Evolutionary conservation across 2,329 filamentous ascomycete species (phyloP).

Genomic region (Drechslerella coelobrocha): DNA sequence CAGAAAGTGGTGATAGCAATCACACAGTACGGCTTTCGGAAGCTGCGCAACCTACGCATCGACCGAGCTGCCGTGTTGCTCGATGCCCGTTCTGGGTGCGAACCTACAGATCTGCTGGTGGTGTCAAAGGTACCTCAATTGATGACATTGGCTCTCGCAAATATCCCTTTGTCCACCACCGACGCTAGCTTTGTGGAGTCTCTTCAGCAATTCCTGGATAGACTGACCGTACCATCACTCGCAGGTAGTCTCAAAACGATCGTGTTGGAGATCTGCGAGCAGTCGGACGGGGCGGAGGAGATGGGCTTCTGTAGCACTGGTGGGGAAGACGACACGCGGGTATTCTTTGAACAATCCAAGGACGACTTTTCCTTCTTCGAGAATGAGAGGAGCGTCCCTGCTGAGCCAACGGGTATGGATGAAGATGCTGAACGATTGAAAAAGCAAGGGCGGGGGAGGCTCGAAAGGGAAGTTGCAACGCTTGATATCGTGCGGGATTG

Average conservation of each 20-base stretch:
- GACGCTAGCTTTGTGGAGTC: slow-evolving; percentile 11
- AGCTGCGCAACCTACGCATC: slow-evolving; percentile 50
- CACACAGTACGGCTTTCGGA: slow-evolving; percentile 49
- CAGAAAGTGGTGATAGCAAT: slow-evolving; percentile 29
- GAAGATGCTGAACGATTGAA: not conserved
- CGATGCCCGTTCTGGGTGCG: not conserved
- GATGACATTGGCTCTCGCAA: slow-evolving; percentile 47
- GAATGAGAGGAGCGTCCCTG: slow-evolving; percentile 21
- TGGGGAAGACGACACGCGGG: slow-evolving; percentile 19
- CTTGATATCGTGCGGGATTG: slow-evolving; percentile 29
- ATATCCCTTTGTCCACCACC: slow-evolving; percentile 14
- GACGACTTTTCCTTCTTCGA: slow-evolving; percentile 47
- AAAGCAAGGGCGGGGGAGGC: not conserved
- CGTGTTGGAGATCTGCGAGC: slow-evolving; percentile 23
- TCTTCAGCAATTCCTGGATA: slow-evolving; percentile 9
- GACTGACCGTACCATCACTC: not conserved
- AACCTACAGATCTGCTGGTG: slow-evolving; percentile 17
- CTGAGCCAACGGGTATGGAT: not conserved
- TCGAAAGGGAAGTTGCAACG: slow-evolving; percentile 5
- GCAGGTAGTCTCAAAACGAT: slow-evolving; percentile 11
- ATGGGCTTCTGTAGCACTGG: slow-evolving; percentile 28
- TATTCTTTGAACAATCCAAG: slow-evolving; percentile 36
- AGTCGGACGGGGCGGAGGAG: slow-evolving; percentile 8
- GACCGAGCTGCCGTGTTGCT: slow-evolving; percentile 11
- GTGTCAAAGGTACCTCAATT: slow-evolving; percentile 32